phyloP scores from a whole-genome alignment of 2,329 filamentous ascomycete genomes.

The Neoascochyta sp. region DNA sequence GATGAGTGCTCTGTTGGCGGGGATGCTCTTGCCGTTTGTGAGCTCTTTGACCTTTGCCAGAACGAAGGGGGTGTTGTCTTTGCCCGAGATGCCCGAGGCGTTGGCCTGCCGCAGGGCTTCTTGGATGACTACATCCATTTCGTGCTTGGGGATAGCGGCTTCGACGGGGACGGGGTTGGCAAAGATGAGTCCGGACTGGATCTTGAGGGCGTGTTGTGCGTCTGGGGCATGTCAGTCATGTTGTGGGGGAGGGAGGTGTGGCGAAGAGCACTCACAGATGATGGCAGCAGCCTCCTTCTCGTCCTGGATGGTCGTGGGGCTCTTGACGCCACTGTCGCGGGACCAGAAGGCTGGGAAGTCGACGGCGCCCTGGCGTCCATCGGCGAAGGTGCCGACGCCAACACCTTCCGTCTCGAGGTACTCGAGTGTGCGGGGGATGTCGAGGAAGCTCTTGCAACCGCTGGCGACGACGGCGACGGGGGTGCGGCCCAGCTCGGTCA shows the following conservation, averaged over 20 bases:
- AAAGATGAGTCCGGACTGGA: constrained; percentile 78
- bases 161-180: constrained; percentile 81
- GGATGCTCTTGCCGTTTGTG: constrained; percentile 66
- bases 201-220: constrained; percentile 67
- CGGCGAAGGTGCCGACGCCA: constrained; percentile 82
- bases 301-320: constrained; percentile 69
- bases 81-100: constrained; percentile 56
- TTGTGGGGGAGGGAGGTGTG: background rate
- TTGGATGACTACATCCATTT: constrained; percentile 40
- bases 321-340: constrained; percentile 76
- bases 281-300: constrained; percentile 87
- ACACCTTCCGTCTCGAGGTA: constrained; percentile 71
- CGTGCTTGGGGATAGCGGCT: constrained; percentile 62
- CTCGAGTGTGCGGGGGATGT: constrained; percentile 86
- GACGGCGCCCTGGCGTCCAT: constrained; percentile 67
- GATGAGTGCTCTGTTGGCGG: constrained; percentile 69
- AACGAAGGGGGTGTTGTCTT: constrained; percentile 80
- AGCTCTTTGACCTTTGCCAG: constrained; percentile 74
- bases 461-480: constrained; percentile 83
- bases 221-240: constrained; percentile 41
- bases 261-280: constrained; percentile 59
- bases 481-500: constrained; percentile 88
- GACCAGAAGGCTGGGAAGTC: constrained; percentile 94
- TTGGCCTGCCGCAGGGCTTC: constrained; percentile 40
- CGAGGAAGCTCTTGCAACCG: constrained; percentile 94